Evolutionary conservation across 768 basidiomycete species (phyloP).

Genomic region (Boletales sp.): DNA sequence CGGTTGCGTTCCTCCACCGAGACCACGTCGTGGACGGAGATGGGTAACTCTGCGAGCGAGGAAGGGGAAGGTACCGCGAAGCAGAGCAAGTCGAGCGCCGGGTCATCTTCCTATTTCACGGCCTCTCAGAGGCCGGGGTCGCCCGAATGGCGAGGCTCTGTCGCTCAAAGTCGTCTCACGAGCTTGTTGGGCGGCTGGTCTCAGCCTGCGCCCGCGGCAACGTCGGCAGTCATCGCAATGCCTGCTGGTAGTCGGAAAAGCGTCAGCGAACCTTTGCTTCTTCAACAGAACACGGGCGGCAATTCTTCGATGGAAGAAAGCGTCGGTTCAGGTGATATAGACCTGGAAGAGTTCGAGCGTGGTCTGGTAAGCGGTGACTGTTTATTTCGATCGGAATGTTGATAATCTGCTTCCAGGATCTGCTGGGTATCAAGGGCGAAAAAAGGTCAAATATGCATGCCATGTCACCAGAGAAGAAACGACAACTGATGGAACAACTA

Average conservation of each 20-base stretch:
- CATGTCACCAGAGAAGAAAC: constrained; percentile 60
- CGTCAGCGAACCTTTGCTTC: constrained; percentile 68
- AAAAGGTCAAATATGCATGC: constrained; percentile 60
- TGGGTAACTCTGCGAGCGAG: constrained; percentile 29
- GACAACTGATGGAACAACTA: constrained; percentile 60
- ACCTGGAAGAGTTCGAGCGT: constrained; percentile 53
- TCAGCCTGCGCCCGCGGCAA: constrained; percentile 40
- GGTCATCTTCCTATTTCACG: constrained; percentile 20
- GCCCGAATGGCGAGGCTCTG: constrained; percentile 50
- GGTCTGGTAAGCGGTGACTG: constrained; percentile 54
- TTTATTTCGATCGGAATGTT: not conserved
- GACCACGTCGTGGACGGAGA: constrained; percentile 20
- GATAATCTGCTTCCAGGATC: constrained; percentile 46
- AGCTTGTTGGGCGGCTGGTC: constrained; percentile 68
- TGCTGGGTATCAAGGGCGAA: constrained; percentile 69
- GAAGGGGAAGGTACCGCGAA: constrained; percentile 65
- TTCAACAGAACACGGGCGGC: constrained; percentile 44
- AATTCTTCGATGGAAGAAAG: constrained; percentile 28
- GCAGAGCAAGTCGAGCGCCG: constrained; percentile 31
- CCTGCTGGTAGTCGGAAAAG: constrained; percentile 47
- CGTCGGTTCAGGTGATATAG: constrained; percentile 29
- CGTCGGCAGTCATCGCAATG: constrained; percentile 25
- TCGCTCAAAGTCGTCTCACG: constrained; percentile 59
- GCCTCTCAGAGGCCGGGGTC: constrained; percentile 24
- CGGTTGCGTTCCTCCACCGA: constrained; percentile 51